Evolutionary conservation across 768 basidiomycete genomes (phyloP), one percentile per base, ranked within the genome.

Genomic region (Udeniomyces megalosporus): DNA sequence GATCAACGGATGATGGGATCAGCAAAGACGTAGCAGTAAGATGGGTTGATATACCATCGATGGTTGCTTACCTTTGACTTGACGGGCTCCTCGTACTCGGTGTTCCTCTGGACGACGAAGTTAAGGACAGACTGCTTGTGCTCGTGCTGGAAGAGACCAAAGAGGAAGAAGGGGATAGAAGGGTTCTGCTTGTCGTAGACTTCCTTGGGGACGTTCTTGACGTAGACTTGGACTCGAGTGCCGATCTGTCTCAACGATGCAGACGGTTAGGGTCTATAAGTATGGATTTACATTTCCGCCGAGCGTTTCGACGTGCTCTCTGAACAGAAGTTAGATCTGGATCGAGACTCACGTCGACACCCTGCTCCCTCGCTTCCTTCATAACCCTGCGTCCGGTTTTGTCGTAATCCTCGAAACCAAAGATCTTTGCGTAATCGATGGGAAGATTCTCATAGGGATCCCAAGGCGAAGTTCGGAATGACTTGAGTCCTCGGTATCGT

Each of bases 381-480:
- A 85, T 83, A 14, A 83, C 83, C 57, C 80, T 76, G 62, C 82
- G 78, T 59, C 79, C 80, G 5, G 90, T 95, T 22, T 84, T 80
- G 71, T 83, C 86, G 76, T 86, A 95, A 68, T 92, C 88, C 74
- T 96, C 91, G 69, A 97, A 95, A 72, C 91, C 88, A 75, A 97
- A 99, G 68, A 96, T 93, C 46, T 85, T 80, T 2, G 85, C 89
- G 69, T 97, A 97, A 71, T 99, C 91, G 54, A 84, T 75, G 14
- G 93, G 93, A 12, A 99, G 77, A 69, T 92, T 92, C 74, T 99
- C 93, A 68, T 85, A 96, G 8, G 93, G 84, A 72, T 97, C 95
- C 95, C 93, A 99, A 42, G 88, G 88, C 71, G 88, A 91, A 6
- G 93, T 97, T 42, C 93, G 78, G 79, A 99, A 88, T 15, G 87